These are phyloP conservation scores for Fusarium staphyleae DNA, from an alignment of 2,329 filamentous ascomycete genomes.

Conservation along the genomic window DNA sequence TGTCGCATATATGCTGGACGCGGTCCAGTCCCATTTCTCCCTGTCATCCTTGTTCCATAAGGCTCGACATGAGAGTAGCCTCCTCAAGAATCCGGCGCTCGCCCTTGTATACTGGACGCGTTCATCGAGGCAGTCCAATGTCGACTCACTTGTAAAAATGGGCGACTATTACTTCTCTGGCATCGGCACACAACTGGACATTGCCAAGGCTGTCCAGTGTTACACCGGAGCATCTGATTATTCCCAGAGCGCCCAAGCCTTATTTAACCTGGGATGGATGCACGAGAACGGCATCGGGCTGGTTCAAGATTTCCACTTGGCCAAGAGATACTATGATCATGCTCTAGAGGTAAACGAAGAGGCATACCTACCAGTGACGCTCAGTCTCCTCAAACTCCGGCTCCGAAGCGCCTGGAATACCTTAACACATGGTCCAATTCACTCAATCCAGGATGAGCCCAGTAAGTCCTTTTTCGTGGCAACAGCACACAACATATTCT, in stretches of 20 bases:
- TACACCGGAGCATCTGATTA: conserved; percentile 93
- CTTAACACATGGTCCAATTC: conserved; percentile 86
- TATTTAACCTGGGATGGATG: conserved; percentile 99
- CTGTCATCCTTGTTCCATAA: conserved; percentile 56
- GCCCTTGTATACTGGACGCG: conserved; percentile 95
- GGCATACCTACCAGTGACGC: conserved; percentile 89
- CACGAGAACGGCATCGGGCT: conserved; percentile 95
- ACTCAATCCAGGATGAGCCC: conserved; percentile 89
- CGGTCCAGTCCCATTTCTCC: conserved; percentile 61
- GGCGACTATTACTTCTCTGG: conserved; percentile 95
- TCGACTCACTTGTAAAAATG: conserved; percentile 96
- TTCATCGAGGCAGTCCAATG: conserved; percentile 90
- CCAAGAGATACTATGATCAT: conserved; percentile 94
- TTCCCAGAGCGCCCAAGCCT: conserved; percentile 89
- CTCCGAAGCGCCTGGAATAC: conserved; percentile 93
- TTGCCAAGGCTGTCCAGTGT: conserved; percentile 89
- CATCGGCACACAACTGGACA: conserved; percentile 73
- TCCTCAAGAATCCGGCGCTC: conserved; percentile 63
- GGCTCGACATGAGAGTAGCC: conserved; percentile 42
- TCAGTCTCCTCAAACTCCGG: conserved; percentile 86
- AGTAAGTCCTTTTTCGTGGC: conserved; percentile 59
- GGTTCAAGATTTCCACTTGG: conserved; percentile 94
- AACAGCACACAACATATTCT: background rate
- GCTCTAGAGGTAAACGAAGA: conserved; percentile 91
- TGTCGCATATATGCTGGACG: conserved; percentile 85